A percentile compares a stretch with the other conserved stretches of the same genome.
phyloP scores from a whole-genome alignment of 2,329 filamentous ascomycete species.

The Boeremia exigua region DNA sequence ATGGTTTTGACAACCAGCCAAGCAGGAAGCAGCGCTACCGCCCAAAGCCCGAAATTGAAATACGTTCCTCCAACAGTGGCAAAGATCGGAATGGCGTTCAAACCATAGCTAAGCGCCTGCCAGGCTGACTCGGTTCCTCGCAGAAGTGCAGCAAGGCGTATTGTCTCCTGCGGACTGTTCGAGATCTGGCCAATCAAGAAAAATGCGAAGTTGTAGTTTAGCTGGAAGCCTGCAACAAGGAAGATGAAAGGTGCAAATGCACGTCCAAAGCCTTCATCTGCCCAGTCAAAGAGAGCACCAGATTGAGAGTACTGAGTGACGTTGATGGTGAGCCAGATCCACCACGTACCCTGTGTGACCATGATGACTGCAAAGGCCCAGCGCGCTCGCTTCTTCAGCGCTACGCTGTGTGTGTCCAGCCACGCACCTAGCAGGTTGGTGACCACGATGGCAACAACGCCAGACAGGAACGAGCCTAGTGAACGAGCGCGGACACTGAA shows the following conservation, averaged over 20 bases:
- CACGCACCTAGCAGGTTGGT: conserved; percentile 70
- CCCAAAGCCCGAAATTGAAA: conserved; percentile 72
- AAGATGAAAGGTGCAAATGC: conserved; percentile 71
- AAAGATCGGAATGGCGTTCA: conserved; percentile 66
- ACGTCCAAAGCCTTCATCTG: conserved; percentile 64
- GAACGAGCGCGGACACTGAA: conserved; percentile 59
- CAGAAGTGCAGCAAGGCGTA: conserved; percentile 69
- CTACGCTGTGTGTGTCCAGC: conserved; percentile 63
- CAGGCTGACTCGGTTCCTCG: conserved; percentile 73
- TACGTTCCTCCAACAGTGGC: conserved; percentile 70
- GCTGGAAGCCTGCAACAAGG: conserved; percentile 68
- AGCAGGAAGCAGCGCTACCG: conserved; percentile 63
- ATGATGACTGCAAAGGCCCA: conserved; percentile 60
- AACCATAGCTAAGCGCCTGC: conserved; percentile 73
- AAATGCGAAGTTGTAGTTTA: conserved; percentile 75
- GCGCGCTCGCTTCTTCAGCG: conserved; percentile 61
- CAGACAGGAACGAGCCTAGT: conserved; percentile 54
- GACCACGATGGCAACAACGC: conserved; percentile 42
- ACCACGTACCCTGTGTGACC: conserved; percentile 68
- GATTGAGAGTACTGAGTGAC: conserved; percentile 64
- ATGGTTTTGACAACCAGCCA: conserved; percentile 68
- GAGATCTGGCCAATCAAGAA: conserved; percentile 72
- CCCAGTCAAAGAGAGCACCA: conserved; percentile 69
- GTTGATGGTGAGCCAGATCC: conserved; percentile 71
- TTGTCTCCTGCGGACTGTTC: conserved; percentile 63